A percentile compares a stretch with the other conserved stretches of the same genome.
phyloP scores from a whole-genome alignment of 225 moss, liverwort and hornwort species.

The Sphagnum tenellum region DNA sequence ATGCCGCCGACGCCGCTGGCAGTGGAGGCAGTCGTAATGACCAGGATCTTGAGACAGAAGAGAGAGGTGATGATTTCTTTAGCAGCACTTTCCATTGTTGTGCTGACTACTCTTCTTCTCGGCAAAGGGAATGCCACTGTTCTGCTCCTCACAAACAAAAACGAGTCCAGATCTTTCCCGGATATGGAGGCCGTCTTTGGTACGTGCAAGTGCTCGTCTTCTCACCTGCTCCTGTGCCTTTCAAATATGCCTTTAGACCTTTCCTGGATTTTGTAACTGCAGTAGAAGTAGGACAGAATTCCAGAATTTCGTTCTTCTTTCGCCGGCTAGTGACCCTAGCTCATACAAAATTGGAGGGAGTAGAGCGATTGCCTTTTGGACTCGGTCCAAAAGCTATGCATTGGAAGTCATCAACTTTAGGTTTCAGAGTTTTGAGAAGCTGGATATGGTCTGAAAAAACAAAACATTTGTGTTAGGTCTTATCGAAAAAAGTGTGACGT shows the following conservation, averaged over 20 bases:
- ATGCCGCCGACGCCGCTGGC: conserved; percentile 46
- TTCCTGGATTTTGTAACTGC: background rate
- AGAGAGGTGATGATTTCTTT: conserved; percentile 87
- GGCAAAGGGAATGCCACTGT: conserved; percentile 84
- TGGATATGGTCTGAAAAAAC: no score
- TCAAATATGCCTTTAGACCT: no score
- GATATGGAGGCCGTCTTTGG: conserved; percentile 83
- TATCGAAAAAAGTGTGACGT: no score
- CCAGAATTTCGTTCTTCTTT: no score
- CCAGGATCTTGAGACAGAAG: conserved; percentile 59
- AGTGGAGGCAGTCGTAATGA: conserved; percentile 52
- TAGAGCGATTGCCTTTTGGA: no score
- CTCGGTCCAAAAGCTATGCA: no score
- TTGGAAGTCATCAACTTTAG: no score
- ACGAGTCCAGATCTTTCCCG: conserved; percentile 67
- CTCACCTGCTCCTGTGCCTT: background rate
- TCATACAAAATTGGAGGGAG: no score
- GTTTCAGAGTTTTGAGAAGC: no score
- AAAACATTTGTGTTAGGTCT: no score
- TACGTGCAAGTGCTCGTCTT: conserved; percentile 9
- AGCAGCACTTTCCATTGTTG: conserved; percentile 59
- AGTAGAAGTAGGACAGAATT: no score
- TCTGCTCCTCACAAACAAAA: conserved; percentile 59
- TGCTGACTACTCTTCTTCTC: conserved; percentile 71
- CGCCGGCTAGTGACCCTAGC: background rate